phyloP scores from a whole-genome alignment of 352 stramenopile genomes.

The Phytophthora pinifolia region DNA sequence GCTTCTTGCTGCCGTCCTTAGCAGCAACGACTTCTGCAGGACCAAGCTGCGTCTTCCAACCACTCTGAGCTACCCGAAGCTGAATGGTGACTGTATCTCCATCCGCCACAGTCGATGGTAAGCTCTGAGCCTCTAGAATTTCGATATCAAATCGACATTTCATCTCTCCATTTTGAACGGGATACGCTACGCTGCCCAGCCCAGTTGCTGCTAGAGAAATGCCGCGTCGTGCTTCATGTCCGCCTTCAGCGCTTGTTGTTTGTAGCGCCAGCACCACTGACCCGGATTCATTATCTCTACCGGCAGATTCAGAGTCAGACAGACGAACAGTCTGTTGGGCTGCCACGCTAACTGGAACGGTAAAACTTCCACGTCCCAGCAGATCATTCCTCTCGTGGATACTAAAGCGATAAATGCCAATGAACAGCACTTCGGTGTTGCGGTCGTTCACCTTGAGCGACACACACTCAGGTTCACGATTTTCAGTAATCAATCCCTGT shows the following conservation, averaged over 20 bases:
- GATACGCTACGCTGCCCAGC: constrained; percentile 18
- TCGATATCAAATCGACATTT: constrained; percentile 26
- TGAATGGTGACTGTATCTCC: constrained; percentile 15
- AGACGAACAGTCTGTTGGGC: constrained; percentile 13
- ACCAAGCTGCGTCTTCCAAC: constrained; percentile 20
- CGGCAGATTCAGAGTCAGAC: not conserved
- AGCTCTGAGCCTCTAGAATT: constrained; percentile 8
- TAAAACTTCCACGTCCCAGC: constrained; percentile 22
- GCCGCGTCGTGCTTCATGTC: not conserved
- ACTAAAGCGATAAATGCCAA: constrained; percentile 28
- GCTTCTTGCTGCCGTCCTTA: not conserved
- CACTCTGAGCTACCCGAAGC: constrained; percentile 20
- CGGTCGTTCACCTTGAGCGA: constrained; percentile 18
- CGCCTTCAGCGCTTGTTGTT: not conserved
- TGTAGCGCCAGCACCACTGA: constrained; percentile 14
- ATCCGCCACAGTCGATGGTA: constrained; percentile 12
- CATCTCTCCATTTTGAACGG: constrained; percentile 14
- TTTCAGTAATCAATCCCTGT: not conserved
- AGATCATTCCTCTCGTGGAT: constrained; percentile 26
- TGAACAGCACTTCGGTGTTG: constrained; percentile 16
- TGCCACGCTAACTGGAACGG: constrained; percentile 1
- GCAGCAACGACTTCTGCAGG: not conserved
- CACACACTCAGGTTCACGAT: constrained; percentile 5
- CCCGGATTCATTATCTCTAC: constrained; percentile 13
- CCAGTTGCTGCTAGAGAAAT: constrained; percentile 19